These are phyloP conservation scores for Monilinia vaccinii-corymbosi DNA, from an alignment of 2,329 filamentous ascomycete genomes.

Conservation along the genomic window DNA sequence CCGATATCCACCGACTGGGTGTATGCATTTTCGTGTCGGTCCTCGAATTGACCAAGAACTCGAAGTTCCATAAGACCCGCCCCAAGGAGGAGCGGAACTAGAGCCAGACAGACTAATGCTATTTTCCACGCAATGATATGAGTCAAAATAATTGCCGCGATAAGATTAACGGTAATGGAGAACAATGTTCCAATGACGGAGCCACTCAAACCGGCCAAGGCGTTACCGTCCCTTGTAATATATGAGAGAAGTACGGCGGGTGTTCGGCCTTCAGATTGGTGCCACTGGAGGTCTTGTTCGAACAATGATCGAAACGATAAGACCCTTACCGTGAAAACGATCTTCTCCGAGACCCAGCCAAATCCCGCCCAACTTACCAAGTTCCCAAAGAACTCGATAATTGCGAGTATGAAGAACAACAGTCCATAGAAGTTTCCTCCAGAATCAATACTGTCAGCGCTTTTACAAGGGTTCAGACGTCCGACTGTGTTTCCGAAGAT, in stretches of 20 bases:
- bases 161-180: conserved; percentile 57
- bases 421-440: conserved; percentile 32
- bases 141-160: conserved; percentile 58
- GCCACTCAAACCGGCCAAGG: conserved; percentile 58
- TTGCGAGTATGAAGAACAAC: conserved; percentile 41
- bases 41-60: conserved; percentile 52
- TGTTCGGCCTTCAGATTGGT: conserved; percentile 55
- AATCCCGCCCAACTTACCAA: conserved; percentile 45
- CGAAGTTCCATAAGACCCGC: conserved; percentile 45
- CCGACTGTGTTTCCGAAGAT: conserved; percentile 45
- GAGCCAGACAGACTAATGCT: conserved; percentile 40
- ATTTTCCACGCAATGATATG: conserved; percentile 70
- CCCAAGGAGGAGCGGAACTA: conserved; percentile 52
- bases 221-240: conserved; percentile 61
- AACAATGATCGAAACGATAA: conserved; percentile 53
- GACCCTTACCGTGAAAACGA: conserved; percentile 47
- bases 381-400: conserved; percentile 54
- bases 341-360: conserved; percentile 51
- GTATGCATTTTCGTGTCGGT: conserved; percentile 55
- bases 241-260: conserved; percentile 54
- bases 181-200: conserved; percentile 61
- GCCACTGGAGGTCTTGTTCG: conserved; percentile 60
- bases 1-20: conserved; percentile 46
- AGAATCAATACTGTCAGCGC: conserved; percentile 18
- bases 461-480: conserved; percentile 39